A percentile compares a stretch with the other conserved stretches of the same genome.
Evolutionary conservation across 306 rosid species (phyloP).

Genomic region (Carpinus fangiana): DNA sequence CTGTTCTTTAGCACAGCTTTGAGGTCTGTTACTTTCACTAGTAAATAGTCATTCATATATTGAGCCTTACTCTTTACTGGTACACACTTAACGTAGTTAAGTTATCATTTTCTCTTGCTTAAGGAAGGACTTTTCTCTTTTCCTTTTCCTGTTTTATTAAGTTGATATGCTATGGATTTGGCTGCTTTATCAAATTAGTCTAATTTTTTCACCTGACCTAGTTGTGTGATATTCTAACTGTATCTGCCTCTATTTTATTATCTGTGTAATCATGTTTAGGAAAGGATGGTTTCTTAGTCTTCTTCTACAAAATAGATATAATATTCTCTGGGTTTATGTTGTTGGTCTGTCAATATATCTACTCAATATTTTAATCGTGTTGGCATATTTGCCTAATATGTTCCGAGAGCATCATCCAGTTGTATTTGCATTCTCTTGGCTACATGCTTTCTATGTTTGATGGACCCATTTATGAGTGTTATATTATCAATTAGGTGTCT

Average conservation of each 20-base stretch:
- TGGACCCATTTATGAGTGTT: background rate
- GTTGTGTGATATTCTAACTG: background rate
- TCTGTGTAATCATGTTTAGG: conserved; percentile 8
- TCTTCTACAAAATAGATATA: background rate
- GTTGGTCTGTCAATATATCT: background rate
- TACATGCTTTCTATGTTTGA: background rate
- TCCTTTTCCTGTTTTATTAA: background rate
- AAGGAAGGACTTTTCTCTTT: background rate
- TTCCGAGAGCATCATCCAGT: conserved; percentile 2
- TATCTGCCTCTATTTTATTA: background rate
- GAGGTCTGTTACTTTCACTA: conserved; percentile 50
- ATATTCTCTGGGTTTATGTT: background rate
- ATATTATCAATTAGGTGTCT: background rate
- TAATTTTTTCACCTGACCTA: background rate
- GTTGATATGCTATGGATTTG: background rate
- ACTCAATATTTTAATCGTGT: background rate
- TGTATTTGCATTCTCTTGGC: background rate
- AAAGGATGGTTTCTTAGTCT: background rate
- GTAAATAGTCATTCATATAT: conserved; percentile 7
- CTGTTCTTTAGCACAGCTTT: conserved; percentile 80
- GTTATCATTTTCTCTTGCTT: background rate
- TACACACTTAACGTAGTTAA: background rate
- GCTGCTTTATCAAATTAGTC: background rate
- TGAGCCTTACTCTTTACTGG: background rate
- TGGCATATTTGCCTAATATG: background rate